Percentiles rank a stretch among this genome's conserved stretches.
Conservation (phyloP, 352 stramenopile genomes). For the Globisporangium middletonii region DNA sequence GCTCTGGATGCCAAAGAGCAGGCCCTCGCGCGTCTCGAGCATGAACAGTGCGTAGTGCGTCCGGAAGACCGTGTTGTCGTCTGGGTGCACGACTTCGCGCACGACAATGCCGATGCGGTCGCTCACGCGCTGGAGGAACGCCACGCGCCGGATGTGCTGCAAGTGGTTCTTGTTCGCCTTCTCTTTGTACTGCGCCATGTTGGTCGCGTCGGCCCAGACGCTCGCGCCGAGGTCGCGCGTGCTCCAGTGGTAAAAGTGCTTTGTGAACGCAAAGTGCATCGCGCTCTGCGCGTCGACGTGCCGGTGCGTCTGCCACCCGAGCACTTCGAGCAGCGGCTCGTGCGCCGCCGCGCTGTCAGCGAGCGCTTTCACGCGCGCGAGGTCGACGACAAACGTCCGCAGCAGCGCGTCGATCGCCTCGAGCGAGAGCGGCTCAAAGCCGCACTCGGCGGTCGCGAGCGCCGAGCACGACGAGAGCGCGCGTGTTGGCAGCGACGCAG, state of each 20-base stretch:
- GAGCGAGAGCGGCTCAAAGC: conserved; percentile 17
- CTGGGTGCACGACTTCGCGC: conserved; percentile 26
- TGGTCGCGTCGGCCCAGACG: conserved; percentile 21
- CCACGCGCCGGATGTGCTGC: conserved; percentile 22
- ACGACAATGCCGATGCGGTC: conserved; percentile 23
- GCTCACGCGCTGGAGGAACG: conserved; percentile 29
- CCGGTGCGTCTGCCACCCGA: conserved; percentile 29
- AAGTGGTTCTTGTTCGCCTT: background rate
- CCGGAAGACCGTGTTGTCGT: conserved; percentile 27
- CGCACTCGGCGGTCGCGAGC: conserved; percentile 3
- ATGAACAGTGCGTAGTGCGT: conserved; percentile 29
- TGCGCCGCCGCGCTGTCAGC: background rate
- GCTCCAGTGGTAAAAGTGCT: conserved; percentile 22
- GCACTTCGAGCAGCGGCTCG: conserved; percentile 17
- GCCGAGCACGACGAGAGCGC: background rate
- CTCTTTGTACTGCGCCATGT: conserved; percentile 16
- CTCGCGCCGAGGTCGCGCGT: conserved; percentile 18
- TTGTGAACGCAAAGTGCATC: conserved; percentile 37
- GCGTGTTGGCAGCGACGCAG: conserved; percentile 4
- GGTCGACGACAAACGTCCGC: conserved; percentile 14
- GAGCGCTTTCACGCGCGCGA: conserved; percentile 15
- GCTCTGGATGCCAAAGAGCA: conserved; percentile 26
- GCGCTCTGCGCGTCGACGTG: conserved; percentile 26
- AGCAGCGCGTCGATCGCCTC: conserved; percentile 11
- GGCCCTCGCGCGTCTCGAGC: conserved; percentile 14